Percentiles rank a stretch among this genome's conserved stretches.
phyloP scores from a whole-genome alignment of 2,329 filamentous ascomycete genomes.

The Diplodia mutila region DNA sequence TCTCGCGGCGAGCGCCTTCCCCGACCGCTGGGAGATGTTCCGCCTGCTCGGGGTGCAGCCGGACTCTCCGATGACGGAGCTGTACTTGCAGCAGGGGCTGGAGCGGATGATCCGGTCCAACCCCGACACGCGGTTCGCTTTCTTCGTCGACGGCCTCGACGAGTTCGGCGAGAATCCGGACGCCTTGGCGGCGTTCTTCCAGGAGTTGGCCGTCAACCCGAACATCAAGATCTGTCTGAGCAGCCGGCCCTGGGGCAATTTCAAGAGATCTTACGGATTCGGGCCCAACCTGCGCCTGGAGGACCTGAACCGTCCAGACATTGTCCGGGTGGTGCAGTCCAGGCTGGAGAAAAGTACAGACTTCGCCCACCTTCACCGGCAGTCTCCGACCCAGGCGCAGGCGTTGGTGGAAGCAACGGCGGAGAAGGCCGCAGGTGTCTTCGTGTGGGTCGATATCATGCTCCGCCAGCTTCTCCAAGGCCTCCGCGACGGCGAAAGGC shows the following conservation, averaged over 20 bases:
- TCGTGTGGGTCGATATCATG: conserved; percentile 22
- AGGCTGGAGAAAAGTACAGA: conserved; percentile 1
- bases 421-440: conserved; percentile 20
- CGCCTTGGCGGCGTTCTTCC: not conserved
- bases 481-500: conserved; percentile 27
- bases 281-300: conserved; percentile 25
- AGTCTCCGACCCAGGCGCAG: not conserved
- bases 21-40: not conserved
- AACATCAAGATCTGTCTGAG: conserved; percentile 28
- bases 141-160: conserved; percentile 20
- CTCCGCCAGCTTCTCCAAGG: conserved; percentile 19
- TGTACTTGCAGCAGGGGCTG: not conserved
- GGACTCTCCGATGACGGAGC: not conserved
- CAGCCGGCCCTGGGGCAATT: conserved; percentile 27
- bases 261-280: conserved; percentile 27
- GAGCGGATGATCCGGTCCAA: not conserved
- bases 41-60: not conserved
- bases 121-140: not conserved
- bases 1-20: not conserved
- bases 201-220: not conserved
- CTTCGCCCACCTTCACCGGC: not conserved
- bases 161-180: not conserved
- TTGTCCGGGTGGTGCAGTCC: conserved; percentile 22
- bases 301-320: conserved; percentile 28
- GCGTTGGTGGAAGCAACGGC: conserved; percentile 6